phyloP scores from a whole-genome alignment of 495 filamentous ascomycete species.

The Neurospora terricola region DNA sequence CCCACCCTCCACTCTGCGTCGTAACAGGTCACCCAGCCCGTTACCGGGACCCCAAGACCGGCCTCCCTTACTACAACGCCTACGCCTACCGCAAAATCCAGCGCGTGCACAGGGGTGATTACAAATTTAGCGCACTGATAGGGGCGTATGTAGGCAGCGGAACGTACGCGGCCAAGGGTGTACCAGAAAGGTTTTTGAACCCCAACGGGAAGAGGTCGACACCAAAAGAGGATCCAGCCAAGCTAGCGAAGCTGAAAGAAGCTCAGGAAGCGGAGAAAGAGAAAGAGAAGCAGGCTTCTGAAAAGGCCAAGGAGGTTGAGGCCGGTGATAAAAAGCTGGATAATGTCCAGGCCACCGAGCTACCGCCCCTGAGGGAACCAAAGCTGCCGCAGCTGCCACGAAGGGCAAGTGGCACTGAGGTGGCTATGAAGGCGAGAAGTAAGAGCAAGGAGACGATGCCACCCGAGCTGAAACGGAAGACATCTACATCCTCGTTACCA shows the following conservation, averaged over 20 bases:
- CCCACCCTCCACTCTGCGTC: slow-evolving; percentile 48
- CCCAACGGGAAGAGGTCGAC: slow-evolving; percentile 21
- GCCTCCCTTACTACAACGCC: slow-evolving; percentile 62
- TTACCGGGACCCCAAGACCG: slow-evolving; percentile 68
- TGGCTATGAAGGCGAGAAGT: background rate
- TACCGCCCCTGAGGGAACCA: background rate
- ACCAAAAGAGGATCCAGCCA: slow-evolving; percentile 4
- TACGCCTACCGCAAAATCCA: slow-evolving; percentile 68
- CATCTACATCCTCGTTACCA: background rate
- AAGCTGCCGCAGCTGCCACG: background rate
- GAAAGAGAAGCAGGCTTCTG: background rate
- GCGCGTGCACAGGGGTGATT: slow-evolving; percentile 52
- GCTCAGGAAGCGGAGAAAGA: slow-evolving; percentile 2
- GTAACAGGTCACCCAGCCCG: slow-evolving; percentile 72
- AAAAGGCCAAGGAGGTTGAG: background rate
- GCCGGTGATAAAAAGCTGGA: background rate
- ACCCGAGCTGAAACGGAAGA: background rate
- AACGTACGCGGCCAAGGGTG: slow-evolving; percentile 50
- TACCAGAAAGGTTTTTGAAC: slow-evolving; percentile 57
- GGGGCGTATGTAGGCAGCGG: slow-evolving; percentile 64
- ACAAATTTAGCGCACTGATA: slow-evolving; percentile 65
- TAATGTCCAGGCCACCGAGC: background rate
- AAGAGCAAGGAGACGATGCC: background rate
- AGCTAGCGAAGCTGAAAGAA: slow-evolving; percentile 3
- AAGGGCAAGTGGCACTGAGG: background rate